These are phyloP conservation scores for Paramecium caudatum DNA, from an alignment of 73 alveolate genomes.

Conservation along the genomic window DNA sequence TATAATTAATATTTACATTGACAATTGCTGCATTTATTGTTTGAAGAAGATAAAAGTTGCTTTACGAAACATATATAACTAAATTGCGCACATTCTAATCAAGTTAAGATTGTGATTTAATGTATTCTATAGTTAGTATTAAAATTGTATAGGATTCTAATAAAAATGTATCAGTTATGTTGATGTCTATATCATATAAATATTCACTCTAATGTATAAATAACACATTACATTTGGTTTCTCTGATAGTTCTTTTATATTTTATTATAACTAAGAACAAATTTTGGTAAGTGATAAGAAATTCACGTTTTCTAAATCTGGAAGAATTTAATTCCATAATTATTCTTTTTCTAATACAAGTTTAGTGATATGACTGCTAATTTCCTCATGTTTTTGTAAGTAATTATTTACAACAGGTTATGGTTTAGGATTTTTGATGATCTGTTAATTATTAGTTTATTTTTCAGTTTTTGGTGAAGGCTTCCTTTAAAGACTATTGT, in stretches of 20 bases:
- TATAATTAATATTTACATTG: slow-evolving; percentile 2
- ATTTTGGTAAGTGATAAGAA: not conserved
- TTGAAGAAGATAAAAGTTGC: not conserved
- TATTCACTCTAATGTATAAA: slow-evolving; percentile 26
- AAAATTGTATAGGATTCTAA: slow-evolving; percentile 38
- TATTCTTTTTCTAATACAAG: slow-evolving; percentile 11
- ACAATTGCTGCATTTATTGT: not conserved
- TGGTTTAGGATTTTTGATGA: not conserved
- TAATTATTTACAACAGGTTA: not conserved
- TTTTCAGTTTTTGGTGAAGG: slow-evolving; percentile 24
- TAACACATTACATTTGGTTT: not conserved
- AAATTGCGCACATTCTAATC: slow-evolving; percentile 26
- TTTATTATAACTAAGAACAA: not conserved
- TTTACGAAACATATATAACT: slow-evolving; percentile 1
- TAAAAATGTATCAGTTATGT: slow-evolving; percentile 30
- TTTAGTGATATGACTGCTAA: not conserved
- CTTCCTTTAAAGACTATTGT: not conserved
- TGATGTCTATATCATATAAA: not conserved
- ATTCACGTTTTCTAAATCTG: not conserved
- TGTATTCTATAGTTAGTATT: slow-evolving; percentile 10
- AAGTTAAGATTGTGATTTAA: not conserved
- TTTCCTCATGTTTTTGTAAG: not conserved
- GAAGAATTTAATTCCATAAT: slow-evolving; percentile 10
- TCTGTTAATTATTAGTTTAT: too few relatives aligned
- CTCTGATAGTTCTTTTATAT: not conserved